A percentile compares a stretch with the other conserved stretches of the same genome.
Conservation (phyloP, 345 rosid species). For the Turnera subulata region DNA sequence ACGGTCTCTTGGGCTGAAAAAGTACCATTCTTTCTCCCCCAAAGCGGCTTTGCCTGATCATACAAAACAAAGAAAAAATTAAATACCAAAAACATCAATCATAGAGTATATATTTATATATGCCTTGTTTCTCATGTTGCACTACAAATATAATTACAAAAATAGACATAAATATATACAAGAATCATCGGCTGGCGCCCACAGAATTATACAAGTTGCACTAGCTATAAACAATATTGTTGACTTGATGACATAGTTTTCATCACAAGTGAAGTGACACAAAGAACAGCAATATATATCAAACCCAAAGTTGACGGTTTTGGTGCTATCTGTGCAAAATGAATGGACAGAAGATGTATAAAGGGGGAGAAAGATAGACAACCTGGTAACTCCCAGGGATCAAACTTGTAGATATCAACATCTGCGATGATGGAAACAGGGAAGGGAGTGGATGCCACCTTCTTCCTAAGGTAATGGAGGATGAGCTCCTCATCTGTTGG, state of each 20-base stretch:
- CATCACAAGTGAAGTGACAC: no score
- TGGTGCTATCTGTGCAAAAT: no score
- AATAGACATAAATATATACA: no score
- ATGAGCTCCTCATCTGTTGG: constrained; percentile 98
- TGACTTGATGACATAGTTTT: no score
- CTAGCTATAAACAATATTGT: no score
- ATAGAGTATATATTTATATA: neutral
- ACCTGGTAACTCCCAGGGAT: constrained; percentile 98
- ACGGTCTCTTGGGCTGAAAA: constrained; percentile 92
- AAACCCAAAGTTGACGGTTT: no score
- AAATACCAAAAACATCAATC: neutral
- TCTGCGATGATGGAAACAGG: constrained; percentile 84
- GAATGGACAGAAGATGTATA: neutral
- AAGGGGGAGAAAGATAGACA: neutral
- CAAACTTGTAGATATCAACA: constrained; percentile 86
- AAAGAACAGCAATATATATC: neutral
- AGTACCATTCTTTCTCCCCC: constrained; percentile 99
- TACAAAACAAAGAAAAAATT: no score
- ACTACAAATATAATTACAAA: no score
- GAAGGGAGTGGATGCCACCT: constrained; percentile 56
- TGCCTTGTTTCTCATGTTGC: no score
- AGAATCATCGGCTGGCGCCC: no score
- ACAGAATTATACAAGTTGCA: no score
- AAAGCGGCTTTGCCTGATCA: constrained; percentile 68
- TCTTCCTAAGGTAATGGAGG: constrained; percentile 78